Evolutionary conservation across 2,329 filamentous ascomycete species (phyloP).

Genomic region (Orbilia javanica): DNA sequence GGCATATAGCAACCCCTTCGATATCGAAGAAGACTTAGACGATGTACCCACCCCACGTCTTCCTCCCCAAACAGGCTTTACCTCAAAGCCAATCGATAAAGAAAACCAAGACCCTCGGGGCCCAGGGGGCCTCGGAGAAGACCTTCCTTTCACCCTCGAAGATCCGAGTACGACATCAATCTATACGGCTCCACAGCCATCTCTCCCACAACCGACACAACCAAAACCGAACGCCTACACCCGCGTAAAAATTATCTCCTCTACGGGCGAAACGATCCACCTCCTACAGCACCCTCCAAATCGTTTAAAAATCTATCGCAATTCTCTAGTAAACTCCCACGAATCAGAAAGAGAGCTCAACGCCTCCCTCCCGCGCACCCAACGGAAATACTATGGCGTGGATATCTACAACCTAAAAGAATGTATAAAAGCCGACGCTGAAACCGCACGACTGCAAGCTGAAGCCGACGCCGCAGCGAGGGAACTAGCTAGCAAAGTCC

Average conservation of each 20-base stretch:
- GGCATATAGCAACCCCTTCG: conserved; percentile 44
- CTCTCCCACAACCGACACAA: not conserved
- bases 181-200: not conserved
- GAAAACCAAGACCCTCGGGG: conserved; percentile 49
- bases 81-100: conserved; percentile 35
- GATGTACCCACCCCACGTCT: conserved; percentile 39
- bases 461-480: conserved; percentile 59
- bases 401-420: conserved; percentile 88
- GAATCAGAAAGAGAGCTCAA: conserved; percentile 33
- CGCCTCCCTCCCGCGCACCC: conserved; percentile 26
- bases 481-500: conserved; percentile 59
- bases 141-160: conserved; percentile 43
- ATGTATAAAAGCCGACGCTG: conserved; percentile 74
- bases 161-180: conserved; percentile 10
- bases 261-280: conserved; percentile 32
- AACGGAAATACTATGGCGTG: conserved; percentile 84
- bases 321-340: conserved; percentile 47
- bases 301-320: conserved; percentile 41
- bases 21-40: conserved; percentile 41
- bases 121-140: no score
- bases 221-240: conserved; percentile 42
- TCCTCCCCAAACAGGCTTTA: conserved; percentile 11
- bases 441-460: conserved; percentile 63
- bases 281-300: conserved; percentile 49
- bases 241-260: conserved; percentile 40